Conservation (phyloP, 345 rosid species). For the Lumnitzera littorea region DNA sequence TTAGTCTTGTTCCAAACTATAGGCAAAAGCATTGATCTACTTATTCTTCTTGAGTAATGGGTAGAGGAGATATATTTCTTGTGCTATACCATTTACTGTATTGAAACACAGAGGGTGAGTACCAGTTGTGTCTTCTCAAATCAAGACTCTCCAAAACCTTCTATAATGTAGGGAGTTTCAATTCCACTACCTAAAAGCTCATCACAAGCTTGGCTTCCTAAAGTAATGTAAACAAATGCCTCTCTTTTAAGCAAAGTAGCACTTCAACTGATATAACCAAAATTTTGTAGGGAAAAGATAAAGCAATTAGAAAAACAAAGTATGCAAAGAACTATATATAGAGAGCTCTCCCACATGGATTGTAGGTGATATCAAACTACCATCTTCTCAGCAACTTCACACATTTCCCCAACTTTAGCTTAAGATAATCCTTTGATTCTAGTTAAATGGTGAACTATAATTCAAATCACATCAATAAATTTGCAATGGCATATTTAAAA, state of each 20-base stretch:
- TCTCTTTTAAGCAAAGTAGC: slow-evolving; percentile 80
- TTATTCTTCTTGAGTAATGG: no score
- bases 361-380: slow-evolving; percentile 47
- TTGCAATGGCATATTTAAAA: no score
- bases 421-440: slow-evolving; percentile 94
- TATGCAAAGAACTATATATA: not conserved
- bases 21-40: no score
- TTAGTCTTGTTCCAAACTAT: no score
- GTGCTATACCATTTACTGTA: slow-evolving; percentile 13
- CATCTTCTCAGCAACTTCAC: slow-evolving; percentile 94
- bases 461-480: not conserved
- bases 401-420: slow-evolving; percentile 93
- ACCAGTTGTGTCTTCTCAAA: slow-evolving; percentile 93
- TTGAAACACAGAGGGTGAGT: slow-evolving; percentile 74
- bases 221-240: slow-evolving; percentile 64
- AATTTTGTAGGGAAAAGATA: slow-evolving; percentile 38
- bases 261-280: slow-evolving; percentile 83
- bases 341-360: not conserved
- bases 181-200: slow-evolving; percentile 92
- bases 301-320: not conserved
- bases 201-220: slow-evolving; percentile 91
- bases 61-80: no score
- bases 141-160: slow-evolving; percentile 93
- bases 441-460: slow-evolving; percentile 49
- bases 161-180: slow-evolving; percentile 73